Percentiles rank a stretch among this genome's conserved stretches.
These are phyloP conservation scores for Amauroascus verrucosus DNA, from an alignment of 2,329 filamentous ascomycete genomes.

Conservation along the genomic window DNA sequence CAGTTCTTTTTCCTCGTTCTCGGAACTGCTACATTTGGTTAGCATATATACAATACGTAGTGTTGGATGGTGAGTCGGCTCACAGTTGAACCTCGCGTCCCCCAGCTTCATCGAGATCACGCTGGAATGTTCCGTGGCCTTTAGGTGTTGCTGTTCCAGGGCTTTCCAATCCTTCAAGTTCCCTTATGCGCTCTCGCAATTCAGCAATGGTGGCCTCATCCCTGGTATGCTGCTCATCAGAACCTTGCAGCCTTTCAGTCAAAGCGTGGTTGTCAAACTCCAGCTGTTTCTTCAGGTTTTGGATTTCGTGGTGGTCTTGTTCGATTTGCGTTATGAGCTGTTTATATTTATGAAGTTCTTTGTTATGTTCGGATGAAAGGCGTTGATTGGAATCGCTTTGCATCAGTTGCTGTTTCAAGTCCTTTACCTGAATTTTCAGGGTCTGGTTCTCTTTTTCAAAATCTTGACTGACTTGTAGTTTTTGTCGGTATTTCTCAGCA, in stretches of 20 bases:
- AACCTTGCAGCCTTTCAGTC: conserved; percentile 35
- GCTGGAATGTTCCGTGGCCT: conserved; percentile 32
- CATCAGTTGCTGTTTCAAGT: conserved; percentile 39
- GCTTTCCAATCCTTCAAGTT: conserved; percentile 34
- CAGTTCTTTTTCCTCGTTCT: conserved; percentile 32
- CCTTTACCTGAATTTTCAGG: conserved; percentile 38
- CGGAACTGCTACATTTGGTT: conserved; percentile 28
- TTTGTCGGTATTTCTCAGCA: conserved; percentile 42
- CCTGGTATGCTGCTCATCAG: conserved; percentile 35
- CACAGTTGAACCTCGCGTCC: conserved; percentile 33
- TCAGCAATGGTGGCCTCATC: conserved; percentile 36
- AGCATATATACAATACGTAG: conserved; percentile 12
- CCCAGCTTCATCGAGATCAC: conserved; percentile 35
- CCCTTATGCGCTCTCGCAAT: conserved; percentile 34
- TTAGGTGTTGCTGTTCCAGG: conserved; percentile 32
- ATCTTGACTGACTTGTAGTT: conserved; percentile 40
- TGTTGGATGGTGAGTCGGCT: conserved; percentile 14
- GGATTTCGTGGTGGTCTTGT: conserved; percentile 40
- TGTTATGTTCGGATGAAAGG: conserved; percentile 32
- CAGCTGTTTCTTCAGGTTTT: conserved; percentile 39
- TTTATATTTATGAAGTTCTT: conserved; percentile 37
- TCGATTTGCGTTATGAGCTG: conserved; percentile 39
- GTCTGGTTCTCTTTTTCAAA: conserved; percentile 41
- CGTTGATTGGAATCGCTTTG: conserved; percentile 35
- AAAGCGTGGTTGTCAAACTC: conserved; percentile 41